phyloP scores from a whole-genome alignment of 495 filamentous ascomycete species.

The Trichoderma virens region DNA sequence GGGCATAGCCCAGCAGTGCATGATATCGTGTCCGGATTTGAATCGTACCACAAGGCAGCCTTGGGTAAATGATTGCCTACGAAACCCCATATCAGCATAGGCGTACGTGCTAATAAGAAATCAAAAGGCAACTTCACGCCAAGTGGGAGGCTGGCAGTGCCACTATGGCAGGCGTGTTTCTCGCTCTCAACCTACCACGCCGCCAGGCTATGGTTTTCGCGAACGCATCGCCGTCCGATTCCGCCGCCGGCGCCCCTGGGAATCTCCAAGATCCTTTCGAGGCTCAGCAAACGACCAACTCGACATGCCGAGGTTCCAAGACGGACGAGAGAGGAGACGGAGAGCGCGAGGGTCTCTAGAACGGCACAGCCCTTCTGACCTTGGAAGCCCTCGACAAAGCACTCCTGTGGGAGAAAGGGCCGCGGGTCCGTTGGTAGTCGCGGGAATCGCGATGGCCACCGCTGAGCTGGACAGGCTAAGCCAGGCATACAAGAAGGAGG shows the following conservation, averaged over 20 bases:
- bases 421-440: background rate
- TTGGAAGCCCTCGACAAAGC: background rate
- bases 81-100: too few species aligned
- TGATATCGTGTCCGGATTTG: background rate
- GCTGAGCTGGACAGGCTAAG: background rate
- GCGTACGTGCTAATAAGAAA: background rate
- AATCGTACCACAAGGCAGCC: background rate
- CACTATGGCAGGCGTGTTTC: background rate
- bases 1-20: background rate
- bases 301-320: background rate
- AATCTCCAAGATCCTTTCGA: background rate
- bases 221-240: constrained; percentile 1
- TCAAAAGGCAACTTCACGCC: background rate
- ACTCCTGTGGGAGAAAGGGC: background rate
- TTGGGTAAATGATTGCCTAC: background rate
- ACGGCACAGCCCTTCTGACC: background rate
- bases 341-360: background rate
- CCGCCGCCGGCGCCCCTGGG: background rate
- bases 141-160: background rate
- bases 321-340: background rate
- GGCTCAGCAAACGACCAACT: background rate
- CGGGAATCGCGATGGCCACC: background rate
- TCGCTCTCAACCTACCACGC: background rate
- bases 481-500: background rate
- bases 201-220: background rate